A percentile compares a stretch with the other conserved stretches of the same genome.
These are phyloP conservation scores for Iris macrosiphon DNA, from an alignment of 106 monocot species.

Conservation along the genomic window DNA sequence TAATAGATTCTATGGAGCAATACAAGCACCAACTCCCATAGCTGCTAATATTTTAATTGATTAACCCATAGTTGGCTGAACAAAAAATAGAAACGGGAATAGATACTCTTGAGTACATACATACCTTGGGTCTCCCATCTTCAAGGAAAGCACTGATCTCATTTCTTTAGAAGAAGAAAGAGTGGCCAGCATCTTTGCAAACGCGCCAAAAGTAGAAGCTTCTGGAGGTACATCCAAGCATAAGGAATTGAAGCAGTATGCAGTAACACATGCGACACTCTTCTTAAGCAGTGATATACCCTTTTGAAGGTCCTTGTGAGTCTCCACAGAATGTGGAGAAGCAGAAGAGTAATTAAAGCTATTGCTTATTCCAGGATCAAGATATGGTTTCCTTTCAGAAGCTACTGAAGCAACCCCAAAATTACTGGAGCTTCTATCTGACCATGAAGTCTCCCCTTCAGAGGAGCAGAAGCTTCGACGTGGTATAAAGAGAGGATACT, in stretches of 20 bases:
- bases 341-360: conserved; percentile 62
- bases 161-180: conserved; percentile 77
- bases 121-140: conserved; percentile 64
- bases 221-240: conserved; percentile 72
- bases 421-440: conserved; percentile 63
- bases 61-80: no score
- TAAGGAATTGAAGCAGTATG: conserved; percentile 71
- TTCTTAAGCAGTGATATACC: conserved; percentile 91
- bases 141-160: conserved; percentile 41
- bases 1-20: no score
- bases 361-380: conserved; percentile 41
- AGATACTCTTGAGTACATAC: no score
- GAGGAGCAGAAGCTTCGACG: conserved; percentile 72
- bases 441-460: conserved; percentile 72
- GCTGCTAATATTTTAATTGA: no score
- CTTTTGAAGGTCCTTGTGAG: conserved; percentile 81
- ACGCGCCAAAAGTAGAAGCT: conserved; percentile 89
- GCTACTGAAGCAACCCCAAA: conserved; percentile 91
- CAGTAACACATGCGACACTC: conserved; percentile 91
- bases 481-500: conserved; percentile 89
- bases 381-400: conserved; percentile 51
- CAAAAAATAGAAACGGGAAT: no score
- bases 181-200: conserved; percentile 64
- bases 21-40: no score
- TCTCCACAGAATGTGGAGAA: conserved; percentile 70